A percentile compares a stretch with the other conserved stretches of the same genome.
Conservation (phyloP, 164 flowering plant genomes). For the Vitis riparia region DNA sequence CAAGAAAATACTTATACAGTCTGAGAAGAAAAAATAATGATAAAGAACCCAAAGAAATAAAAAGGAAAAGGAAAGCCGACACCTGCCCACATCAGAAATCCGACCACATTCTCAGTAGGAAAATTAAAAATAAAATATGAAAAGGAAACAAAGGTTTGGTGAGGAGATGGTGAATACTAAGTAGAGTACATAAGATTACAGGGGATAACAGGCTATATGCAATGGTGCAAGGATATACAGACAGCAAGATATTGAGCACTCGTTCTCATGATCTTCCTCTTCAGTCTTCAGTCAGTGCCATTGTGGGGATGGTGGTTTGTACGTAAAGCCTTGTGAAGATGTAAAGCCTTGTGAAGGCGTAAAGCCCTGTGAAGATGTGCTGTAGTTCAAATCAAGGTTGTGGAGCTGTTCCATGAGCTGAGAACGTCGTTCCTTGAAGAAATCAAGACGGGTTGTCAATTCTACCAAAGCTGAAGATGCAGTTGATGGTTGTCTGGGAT, state of each 20-base stretch:
- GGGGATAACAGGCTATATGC: constrained; percentile 19
- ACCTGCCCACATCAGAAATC: no score
- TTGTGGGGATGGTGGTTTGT: constrained; percentile 75
- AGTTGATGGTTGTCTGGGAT: constrained; percentile 60
- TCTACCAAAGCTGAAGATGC: constrained; percentile 87
- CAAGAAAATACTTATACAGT: no score
- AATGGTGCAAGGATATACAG: constrained; percentile 20
- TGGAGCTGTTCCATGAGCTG: constrained; percentile 98
- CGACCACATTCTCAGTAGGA: background rate
- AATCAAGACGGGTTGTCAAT: constrained; percentile 91
- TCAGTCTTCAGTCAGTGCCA: constrained; percentile 42
- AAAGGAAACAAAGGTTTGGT: background rate
- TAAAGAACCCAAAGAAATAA: no score
- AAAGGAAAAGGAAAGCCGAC: no score
- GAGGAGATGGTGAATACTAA: background rate
- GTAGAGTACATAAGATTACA: background rate
- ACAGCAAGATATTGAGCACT: constrained; percentile 7
- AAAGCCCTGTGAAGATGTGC: constrained; percentile 65
- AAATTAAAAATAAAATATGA: background rate
- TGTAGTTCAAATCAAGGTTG: constrained; percentile 74
- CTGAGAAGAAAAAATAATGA: no score
- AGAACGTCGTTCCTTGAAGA: constrained; percentile 95
- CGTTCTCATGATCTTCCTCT: background rate
- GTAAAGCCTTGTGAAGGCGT: constrained; percentile 45
- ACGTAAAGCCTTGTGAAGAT: constrained; percentile 52